Percentiles rank a stretch among this genome's conserved stretches.
Evolutionary conservation across 805 yeast genomes (phyloP).

Genomic region (Wickerhamia fluorescens): DNA sequence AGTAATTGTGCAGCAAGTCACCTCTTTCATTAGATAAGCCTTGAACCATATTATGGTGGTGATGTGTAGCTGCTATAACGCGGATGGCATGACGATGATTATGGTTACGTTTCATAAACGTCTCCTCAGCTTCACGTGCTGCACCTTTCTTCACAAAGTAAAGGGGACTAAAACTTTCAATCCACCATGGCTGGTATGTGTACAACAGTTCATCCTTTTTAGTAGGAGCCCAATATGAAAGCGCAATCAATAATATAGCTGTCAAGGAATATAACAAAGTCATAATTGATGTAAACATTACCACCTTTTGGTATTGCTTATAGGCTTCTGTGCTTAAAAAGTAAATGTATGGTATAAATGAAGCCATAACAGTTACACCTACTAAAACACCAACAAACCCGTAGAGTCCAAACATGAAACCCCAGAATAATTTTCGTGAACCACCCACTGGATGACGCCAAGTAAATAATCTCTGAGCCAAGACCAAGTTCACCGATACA

Average conservation of each 20-base stretch:
- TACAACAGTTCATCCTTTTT: conserved; percentile 14
- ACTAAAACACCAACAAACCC: conserved; percentile 6
- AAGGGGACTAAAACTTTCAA: conserved; percentile 12
- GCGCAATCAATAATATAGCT: conserved; percentile 10
- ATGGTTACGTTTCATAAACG: conserved; percentile 14
- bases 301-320: conserved; percentile 6
- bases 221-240: conserved; percentile 16
- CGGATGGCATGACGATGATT: conserved; percentile 16
- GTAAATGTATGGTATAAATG: conserved; percentile 9
- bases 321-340: conserved; percentile 3
- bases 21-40: conserved; percentile 13
- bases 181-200: conserved; percentile 21
- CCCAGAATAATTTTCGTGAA: conserved; percentile 11
- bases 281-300: conserved; percentile 7
- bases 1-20: conserved; percentile 9
- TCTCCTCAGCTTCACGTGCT: conserved; percentile 13
- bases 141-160: conserved; percentile 15
- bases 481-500: conserved; percentile 11
- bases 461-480: conserved; percentile 13
- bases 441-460: conserved; percentile 18
- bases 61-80: conserved; percentile 17
- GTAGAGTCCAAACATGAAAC: conserved; percentile 8
- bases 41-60: conserved; percentile 11
- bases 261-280: conserved; percentile 10
- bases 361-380: conserved; percentile 7